A percentile compares a stretch with the other conserved stretches of the same genome.
Conservation (phyloP, 306 rosid genomes). For the Lathyrus oleraceus region DNA sequence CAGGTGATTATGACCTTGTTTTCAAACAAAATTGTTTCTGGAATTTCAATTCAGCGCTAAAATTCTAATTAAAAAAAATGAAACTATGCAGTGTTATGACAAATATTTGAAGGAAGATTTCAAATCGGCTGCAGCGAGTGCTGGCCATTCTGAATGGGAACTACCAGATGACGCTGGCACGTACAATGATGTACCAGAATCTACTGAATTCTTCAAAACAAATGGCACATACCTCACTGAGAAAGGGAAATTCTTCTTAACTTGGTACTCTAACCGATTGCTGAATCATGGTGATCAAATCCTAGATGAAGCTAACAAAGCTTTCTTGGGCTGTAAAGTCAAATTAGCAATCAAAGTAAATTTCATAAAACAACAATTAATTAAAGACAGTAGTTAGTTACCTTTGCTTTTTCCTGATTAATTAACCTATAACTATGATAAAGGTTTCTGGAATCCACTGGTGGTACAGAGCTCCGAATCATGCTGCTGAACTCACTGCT, state of each 20-base stretch:
- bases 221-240: constrained; percentile 70
- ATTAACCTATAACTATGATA: constrained; percentile 23
- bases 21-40: neutral
- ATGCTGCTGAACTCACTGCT: constrained; percentile 87
- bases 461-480: constrained; percentile 69
- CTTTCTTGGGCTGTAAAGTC: constrained; percentile 61
- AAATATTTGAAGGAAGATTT: constrained; percentile 68
- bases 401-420: constrained; percentile 12
- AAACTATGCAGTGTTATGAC: constrained; percentile 76
- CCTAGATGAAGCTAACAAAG: constrained; percentile 73
- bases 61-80: neutral
- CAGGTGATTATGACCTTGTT: constrained; percentile 53
- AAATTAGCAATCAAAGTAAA: constrained; percentile 77
- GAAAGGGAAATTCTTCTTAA: constrained; percentile 83
- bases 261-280: constrained; percentile 78
- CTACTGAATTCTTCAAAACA: constrained; percentile 63
- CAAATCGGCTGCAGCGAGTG: constrained; percentile 60
- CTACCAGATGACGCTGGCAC: constrained; percentile 77
- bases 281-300: constrained; percentile 77
- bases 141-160: constrained; percentile 80
- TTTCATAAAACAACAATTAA: constrained; percentile 18
- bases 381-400: neutral
- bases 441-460: constrained; percentile 93
- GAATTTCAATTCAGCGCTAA: neutral
- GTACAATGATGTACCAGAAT: constrained; percentile 71